Base-by-base conservation (phyloP, 441 rosid species). In the Viola pubescens region DNA sequence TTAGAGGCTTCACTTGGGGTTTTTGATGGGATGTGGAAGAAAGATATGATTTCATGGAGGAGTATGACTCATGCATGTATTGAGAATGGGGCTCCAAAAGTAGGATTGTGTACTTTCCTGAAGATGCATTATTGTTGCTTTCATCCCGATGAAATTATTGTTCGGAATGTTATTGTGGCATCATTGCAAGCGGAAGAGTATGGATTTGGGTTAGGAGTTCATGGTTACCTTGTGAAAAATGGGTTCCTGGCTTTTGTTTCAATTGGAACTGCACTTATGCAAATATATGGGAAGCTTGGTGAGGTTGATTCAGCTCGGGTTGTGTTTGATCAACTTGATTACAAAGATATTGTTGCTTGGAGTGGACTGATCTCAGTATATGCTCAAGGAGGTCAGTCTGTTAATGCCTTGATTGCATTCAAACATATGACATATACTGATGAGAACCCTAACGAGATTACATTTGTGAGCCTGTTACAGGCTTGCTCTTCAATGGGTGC, bases 301-400 rank as follows among this genome's bases (percentile, higher is more conserved):
- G 6, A 43, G 62, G 26, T 57, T 8, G 44, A 9, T 40, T 57
- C 62, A 48, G 43, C 68, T 49, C 37, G 43, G 56, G 26, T 8
- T 14, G 60, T 74, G 34, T 70, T 74, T 50, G 55, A 67, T 63
- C 66, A 74, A 54, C 37, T 70, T 49, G 16, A 39, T 44, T 12
- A 12, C 46, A 70, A 70, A 63, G 75, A 74, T 62, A 8, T 56
- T 43, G 41, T 74, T 59, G 69, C 75, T 40, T 70, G 75, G 78
- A 70, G 50, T 70, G 70, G 58, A 47, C 66, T 66, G 67, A 70
- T 74, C 60, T 62, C 72, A 26, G 59, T 68, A 47, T 59, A 59
- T 48, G 52, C 70, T 37, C 67, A 57, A 61, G 54, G 56, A 47
- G 63, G 68, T 52, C 41, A 58, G 37, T 63, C 68, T 54, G 50